Conservation (phyloP, 2,329 filamentous ascomycete species). For the Trichoderma simmonsii region DNA sequence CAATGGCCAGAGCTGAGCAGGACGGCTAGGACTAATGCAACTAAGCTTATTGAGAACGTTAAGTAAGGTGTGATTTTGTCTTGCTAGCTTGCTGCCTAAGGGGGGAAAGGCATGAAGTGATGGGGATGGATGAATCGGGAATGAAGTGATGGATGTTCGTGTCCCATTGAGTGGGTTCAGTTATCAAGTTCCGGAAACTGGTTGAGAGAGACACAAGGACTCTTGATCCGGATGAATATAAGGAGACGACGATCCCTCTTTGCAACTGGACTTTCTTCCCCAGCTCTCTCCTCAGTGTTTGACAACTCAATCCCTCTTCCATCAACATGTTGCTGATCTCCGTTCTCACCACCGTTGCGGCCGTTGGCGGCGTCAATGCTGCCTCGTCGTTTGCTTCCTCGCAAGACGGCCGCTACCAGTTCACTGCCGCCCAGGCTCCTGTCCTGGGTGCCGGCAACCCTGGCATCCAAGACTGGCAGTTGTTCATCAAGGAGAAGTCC, state of each 20-base stretch:
- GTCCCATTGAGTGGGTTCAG: neutral
- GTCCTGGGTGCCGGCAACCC: conserved; percentile 33
- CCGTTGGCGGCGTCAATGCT: conserved; percentile 9
- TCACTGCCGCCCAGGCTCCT: conserved; percentile 34
- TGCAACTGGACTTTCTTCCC: neutral
- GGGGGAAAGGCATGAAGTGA: neutral
- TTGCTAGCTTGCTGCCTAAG: neutral
- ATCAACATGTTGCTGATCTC: conserved; percentile 16
- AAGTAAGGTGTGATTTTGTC: neutral
- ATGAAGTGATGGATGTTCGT: neutral
- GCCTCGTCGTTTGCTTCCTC: conserved; percentile 31
- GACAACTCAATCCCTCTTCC: neutral
- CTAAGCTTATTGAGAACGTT: conserved; percentile 15
- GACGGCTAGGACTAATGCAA: neutral
- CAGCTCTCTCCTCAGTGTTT: neutral
- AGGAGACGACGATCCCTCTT: conserved; percentile 8
- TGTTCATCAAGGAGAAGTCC: conserved; percentile 39
- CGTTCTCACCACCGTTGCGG: conserved; percentile 12
- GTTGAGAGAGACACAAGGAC: neutral
- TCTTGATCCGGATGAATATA: neutral
- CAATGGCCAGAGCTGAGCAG: neutral
- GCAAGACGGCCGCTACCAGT: conserved; percentile 36
- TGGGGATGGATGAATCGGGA: neutral
- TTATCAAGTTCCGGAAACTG: neutral
- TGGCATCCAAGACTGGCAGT: conserved; percentile 35